These are phyloP conservation scores for Paecilomyces fulvus DNA, from an alignment of 2,329 filamentous ascomycete species.

Conservation along the genomic window DNA sequence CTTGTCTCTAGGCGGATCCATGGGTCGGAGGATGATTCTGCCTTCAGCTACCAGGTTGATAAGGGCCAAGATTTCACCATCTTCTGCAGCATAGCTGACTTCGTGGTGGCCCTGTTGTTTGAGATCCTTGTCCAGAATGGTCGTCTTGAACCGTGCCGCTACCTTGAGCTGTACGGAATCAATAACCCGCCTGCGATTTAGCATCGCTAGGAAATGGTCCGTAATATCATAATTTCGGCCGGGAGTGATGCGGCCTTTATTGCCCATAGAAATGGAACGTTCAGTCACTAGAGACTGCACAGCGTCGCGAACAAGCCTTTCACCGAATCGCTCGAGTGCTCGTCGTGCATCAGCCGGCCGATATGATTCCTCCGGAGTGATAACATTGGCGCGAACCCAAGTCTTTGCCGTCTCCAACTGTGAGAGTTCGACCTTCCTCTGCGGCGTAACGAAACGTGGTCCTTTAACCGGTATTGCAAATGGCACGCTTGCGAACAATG, in stretches of 20 bases:
- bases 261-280: slow-evolving; percentile 30
- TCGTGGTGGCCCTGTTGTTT: slow-evolving; percentile 19
- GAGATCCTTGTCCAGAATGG: slow-evolving; percentile 33
- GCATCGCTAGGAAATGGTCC: slow-evolving; percentile 29
- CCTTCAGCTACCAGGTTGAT: slow-evolving; percentile 33
- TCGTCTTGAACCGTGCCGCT: slow-evolving; percentile 35
- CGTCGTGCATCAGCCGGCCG: slow-evolving; percentile 27
- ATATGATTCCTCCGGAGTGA: slow-evolving; percentile 36
- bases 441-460: background rate
- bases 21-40: slow-evolving; percentile 26
- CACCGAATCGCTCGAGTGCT: slow-evolving; percentile 23
- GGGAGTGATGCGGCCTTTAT: slow-evolving; percentile 30
- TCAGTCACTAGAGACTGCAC: slow-evolving; percentile 33
- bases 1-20: slow-evolving; percentile 33
- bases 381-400: slow-evolving; percentile 41
- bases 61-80: slow-evolving; percentile 36
- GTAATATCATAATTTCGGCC: slow-evolving; percentile 38
- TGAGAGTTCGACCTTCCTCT: slow-evolving; percentile 13
- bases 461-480: slow-evolving; percentile 22
- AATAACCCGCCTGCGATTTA: slow-evolving; percentile 34
- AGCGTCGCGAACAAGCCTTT: slow-evolving; percentile 29
- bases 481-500: slow-evolving; percentile 23
- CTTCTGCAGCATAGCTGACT: slow-evolving; percentile 29
- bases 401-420: slow-evolving; percentile 33
- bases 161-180: slow-evolving; percentile 31